Conservation (phyloP, 192 early-diverging fungal species). For the Pecoramyces ruminantium region DNA sequence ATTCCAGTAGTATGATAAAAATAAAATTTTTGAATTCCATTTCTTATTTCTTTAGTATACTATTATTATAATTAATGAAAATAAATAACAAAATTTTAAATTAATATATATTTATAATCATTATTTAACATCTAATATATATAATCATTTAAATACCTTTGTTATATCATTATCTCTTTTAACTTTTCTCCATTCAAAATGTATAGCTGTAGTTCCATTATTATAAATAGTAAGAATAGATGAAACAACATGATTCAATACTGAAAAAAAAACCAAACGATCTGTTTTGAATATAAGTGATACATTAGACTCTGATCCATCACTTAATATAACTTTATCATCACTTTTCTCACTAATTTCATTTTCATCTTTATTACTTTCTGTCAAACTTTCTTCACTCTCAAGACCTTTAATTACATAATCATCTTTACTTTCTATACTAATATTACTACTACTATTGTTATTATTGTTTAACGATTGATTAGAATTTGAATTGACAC, state of each 20-base stretch:
- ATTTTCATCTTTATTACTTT: neutral
- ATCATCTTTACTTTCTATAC: no score
- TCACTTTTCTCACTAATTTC: neutral
- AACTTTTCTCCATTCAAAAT: neutral
- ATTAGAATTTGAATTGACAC: no score
- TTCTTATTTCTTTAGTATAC: neutral
- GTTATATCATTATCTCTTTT: neutral
- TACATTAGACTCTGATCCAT: neutral
- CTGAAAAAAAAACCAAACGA: neutral
- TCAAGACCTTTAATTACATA: no score
- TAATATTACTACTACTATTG: no score
- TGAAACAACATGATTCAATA: neutral
- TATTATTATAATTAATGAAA: neutral
- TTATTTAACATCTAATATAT: no score
- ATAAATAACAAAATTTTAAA: no score
- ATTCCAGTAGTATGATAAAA: neutral
- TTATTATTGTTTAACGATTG: no score
- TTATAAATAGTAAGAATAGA: neutral
- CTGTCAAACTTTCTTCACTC: no score
- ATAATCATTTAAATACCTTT: neutral
- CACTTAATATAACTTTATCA: neutral
- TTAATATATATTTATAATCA: no score
- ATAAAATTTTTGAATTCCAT: neutral
- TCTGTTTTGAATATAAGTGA: neutral
- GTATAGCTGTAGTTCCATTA: neutral